A percentile compares a stretch with the other conserved stretches of the same genome.
Evolutionary conservation across 2,329 filamentous ascomycete genomes (phyloP).

Genomic region (Colletotrichum graminicola): DNA sequence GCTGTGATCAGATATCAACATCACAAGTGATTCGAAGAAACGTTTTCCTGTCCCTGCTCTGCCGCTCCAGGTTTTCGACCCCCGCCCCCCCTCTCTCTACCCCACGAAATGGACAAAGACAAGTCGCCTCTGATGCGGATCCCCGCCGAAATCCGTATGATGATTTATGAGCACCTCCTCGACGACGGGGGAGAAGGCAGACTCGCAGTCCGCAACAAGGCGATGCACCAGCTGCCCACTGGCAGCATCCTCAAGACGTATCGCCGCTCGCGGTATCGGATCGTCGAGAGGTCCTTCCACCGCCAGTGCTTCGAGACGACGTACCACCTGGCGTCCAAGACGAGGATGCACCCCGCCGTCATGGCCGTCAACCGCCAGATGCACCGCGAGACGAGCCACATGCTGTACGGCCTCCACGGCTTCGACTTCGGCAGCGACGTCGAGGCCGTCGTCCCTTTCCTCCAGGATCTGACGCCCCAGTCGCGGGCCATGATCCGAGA

Average conservation of each 20-base stretch:
- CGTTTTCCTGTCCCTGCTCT: neutral
- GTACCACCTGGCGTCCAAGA: conserved; percentile 62
- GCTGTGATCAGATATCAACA: neutral
- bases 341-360: conserved; percentile 57
- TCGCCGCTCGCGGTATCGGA: conserved; percentile 55
- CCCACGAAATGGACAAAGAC: conserved; percentile 36
- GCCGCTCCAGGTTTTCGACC: neutral
- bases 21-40: neutral
- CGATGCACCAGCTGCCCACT: conserved; percentile 42
- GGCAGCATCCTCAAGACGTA: conserved; percentile 28
- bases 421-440: conserved; percentile 72
- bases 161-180: conserved; percentile 60
- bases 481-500: conserved; percentile 61
- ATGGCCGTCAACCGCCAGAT: conserved; percentile 61
- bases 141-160: conserved; percentile 57
- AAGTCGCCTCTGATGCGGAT: conserved; percentile 47
- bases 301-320: conserved; percentile 64
- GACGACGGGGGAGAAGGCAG: conserved; percentile 54
- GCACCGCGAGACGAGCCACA: conserved; percentile 66
- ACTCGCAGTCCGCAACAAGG: conserved; percentile 57
- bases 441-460: conserved; percentile 71
- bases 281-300: conserved; percentile 55
- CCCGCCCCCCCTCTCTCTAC: neutral
- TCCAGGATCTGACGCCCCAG: conserved; percentile 65
- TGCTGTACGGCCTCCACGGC: conserved; percentile 67